Evolutionary conservation across 1,139 yeast species (phyloP).

Genomic region (Suzukiozyma palmioleophila): DNA sequence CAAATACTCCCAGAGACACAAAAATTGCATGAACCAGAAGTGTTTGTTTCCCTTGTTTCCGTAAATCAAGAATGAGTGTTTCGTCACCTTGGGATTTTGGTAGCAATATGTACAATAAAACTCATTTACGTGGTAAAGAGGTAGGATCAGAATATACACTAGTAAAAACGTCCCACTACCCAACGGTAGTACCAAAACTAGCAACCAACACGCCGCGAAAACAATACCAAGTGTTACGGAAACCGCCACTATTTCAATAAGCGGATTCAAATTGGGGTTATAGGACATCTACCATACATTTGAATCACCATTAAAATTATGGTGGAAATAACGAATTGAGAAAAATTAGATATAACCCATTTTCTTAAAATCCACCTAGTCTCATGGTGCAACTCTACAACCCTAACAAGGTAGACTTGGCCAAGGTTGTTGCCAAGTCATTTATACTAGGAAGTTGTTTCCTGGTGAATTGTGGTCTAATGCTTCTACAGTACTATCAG

Average conservation of each 20-base stretch:
- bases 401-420: conserved; percentile 25
- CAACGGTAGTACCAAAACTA: conserved; percentile 1
- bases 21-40: conserved; percentile 27
- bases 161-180: conserved; percentile 8
- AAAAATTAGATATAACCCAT: no score
- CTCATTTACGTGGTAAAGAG: conserved; percentile 26
- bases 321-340: neutral
- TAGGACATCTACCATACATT: neutral
- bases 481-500: conserved; percentile 4
- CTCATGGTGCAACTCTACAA: conserved; percentile 14
- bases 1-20: conserved; percentile 24
- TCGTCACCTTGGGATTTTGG: conserved; percentile 21
- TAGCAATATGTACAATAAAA: conserved; percentile 23
- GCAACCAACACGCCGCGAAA: conserved; percentile 10
- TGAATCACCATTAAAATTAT: neutral
- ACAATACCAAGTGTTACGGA: conserved; percentile 19
- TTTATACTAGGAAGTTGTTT: conserved; percentile 25
- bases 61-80: conserved; percentile 33
- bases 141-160: conserved; percentile 18
- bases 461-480: conserved; percentile 12
- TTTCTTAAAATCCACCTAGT: neutral
- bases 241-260: conserved; percentile 20
- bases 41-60: conserved; percentile 34
- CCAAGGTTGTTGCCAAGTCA: conserved; percentile 31
- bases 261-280: conserved; percentile 13